Evolutionary conservation across 2,329 filamentous ascomycete genomes (phyloP).

Genomic region (Aschersonia sp.): DNA sequence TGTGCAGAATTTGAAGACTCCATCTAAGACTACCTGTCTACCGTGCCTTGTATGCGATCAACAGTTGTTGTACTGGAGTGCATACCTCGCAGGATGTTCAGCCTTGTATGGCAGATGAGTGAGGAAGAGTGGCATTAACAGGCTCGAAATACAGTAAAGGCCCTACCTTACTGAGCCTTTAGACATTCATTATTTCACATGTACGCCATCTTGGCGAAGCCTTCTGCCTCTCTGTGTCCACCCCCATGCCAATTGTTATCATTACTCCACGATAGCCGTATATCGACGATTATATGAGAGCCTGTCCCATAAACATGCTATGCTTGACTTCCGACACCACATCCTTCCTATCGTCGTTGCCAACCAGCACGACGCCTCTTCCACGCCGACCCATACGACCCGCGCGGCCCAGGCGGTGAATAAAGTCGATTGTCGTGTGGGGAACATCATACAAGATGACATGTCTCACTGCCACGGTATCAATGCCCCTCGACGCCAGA

Average conservation of each 20-base stretch:
- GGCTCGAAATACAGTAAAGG: too few relatives aligned
- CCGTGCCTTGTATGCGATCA: too few relatives aligned
- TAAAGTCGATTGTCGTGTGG: slow-evolving; percentile 94
- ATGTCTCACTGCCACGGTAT: slow-evolving; percentile 79
- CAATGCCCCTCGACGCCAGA: slow-evolving; percentile 81
- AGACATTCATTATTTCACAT: not conserved
- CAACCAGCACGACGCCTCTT: slow-evolving; percentile 77
- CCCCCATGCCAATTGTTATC: too few relatives aligned
- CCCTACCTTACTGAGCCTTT: too few relatives aligned
- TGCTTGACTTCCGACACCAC: slow-evolving; percentile 84
- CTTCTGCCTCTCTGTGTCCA: too few relatives aligned
- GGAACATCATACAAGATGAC: slow-evolving; percentile 97
- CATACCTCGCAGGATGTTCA: too few relatives aligned
- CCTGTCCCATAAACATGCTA: slow-evolving; percentile 72
- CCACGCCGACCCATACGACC: slow-evolving; percentile 87
- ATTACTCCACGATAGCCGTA: not conserved
- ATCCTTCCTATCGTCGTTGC: slow-evolving; percentile 77
- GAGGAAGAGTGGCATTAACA: too few relatives aligned
- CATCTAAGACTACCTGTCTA: too few relatives aligned
- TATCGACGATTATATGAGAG: slow-evolving; percentile 43
- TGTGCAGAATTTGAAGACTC: too few relatives aligned
- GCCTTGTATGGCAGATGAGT: too few relatives aligned
- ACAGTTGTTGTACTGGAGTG: too few relatives aligned
- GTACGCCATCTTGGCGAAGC: not conserved
- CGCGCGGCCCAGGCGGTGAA: slow-evolving; percentile 83